Base-by-base conservation (phyloP, 2,329 filamentous ascomycete species). In the Hysterium pulicare region DNA sequence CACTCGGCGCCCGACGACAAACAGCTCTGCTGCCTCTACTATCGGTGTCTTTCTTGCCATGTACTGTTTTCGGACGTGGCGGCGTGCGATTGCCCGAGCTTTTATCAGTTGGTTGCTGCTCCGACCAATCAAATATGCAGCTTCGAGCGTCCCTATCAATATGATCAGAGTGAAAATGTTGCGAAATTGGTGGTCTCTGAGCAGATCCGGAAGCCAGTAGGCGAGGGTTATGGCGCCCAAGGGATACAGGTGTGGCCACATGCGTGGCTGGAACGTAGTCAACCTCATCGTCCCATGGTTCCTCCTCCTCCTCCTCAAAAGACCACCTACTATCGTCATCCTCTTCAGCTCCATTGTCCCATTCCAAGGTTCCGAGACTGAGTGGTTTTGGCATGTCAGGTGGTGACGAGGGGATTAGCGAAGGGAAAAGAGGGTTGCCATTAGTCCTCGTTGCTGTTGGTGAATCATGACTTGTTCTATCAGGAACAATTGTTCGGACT, bases 61-160 rank as follows among this genome's bases (percentile, higher is more conserved):
- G 85, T 28, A 87, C 83, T 11, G 87, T 90, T 56, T 80, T 83
- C 1, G 86, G 86, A 20, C 86, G 78, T 34, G 76, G 74, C n/a
- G 76, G 76, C 30, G 76, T 75, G 21, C 77, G 77, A 45, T 76
- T 77, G 13, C 70, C 67, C 35, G 84, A 79, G 40, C 73, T 68
- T 65, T 82, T 85, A 43, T 86, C 84, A 45, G 79, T 72, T 5
- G 72, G 68, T 20, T 78, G 68, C 11, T 83, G 76, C 61, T 90
- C 87, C 36, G 83, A 82, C 85, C 85, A 89, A 62, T 90, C 86
- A 54, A 90, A 90, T 3, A 90, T 71, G 51, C 78, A 90, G 62
- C 84, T 86, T 47, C 71, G 75, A 34, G 66, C 67, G 45, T 67
- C 70, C 49, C 58, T 64, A 47, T 75, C 67, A 49, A 57, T 46